Percentiles rank a stretch among this genome's conserved stretches.
Evolutionary conservation across 1,139 yeast genomes (phyloP).

Genomic region (Suhomyces bolitotheri): DNA sequence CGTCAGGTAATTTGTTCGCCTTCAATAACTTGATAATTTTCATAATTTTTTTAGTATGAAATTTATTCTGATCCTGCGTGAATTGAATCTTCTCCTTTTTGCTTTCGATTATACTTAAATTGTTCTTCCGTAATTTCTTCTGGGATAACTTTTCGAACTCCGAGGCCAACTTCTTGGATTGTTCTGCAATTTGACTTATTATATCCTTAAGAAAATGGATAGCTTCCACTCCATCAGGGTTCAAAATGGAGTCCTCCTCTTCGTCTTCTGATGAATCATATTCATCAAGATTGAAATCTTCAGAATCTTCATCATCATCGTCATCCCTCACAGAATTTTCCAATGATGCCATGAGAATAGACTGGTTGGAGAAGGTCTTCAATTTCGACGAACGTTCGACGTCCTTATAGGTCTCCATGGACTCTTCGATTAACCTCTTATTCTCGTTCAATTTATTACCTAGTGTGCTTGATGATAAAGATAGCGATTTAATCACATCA

Average conservation of each 20-base stretch:
- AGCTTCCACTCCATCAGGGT: constrained; percentile 39
- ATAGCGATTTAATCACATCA: constrained; percentile 35
- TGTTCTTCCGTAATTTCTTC: constrained; percentile 44
- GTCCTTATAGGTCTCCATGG: constrained; percentile 51
- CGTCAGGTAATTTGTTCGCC: constrained; percentile 32
- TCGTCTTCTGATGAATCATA: constrained; percentile 22
- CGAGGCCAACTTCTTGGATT: constrained; percentile 36
- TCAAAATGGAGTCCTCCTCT: constrained; percentile 24
- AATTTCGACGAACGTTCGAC: constrained; percentile 48
- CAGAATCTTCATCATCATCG: constrained; percentile 22
- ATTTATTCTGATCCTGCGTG: constrained; percentile 36
- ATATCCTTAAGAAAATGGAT: constrained; percentile 16
- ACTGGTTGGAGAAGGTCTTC: constrained; percentile 50
- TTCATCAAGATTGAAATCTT: constrained; percentile 18
- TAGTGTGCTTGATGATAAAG: constrained; percentile 16
- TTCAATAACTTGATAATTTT: constrained; percentile 35
- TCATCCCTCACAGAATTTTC: constrained; percentile 28
- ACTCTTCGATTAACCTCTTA: constrained; percentile 46
- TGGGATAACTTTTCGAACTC: constrained; percentile 40
- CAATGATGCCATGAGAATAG: constrained; percentile 47
- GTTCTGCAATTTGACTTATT: constrained; percentile 25
- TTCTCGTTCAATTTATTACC: constrained; percentile 40
- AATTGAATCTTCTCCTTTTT: constrained; percentile 46
- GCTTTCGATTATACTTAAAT: constrained; percentile 38
- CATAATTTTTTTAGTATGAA: constrained; percentile 42